Percentiles rank a stretch among this genome's conserved stretches.
phyloP scores from a whole-genome alignment of 2,329 filamentous ascomycete genomes.

The Colletotrichum lindemuthianum region DNA sequence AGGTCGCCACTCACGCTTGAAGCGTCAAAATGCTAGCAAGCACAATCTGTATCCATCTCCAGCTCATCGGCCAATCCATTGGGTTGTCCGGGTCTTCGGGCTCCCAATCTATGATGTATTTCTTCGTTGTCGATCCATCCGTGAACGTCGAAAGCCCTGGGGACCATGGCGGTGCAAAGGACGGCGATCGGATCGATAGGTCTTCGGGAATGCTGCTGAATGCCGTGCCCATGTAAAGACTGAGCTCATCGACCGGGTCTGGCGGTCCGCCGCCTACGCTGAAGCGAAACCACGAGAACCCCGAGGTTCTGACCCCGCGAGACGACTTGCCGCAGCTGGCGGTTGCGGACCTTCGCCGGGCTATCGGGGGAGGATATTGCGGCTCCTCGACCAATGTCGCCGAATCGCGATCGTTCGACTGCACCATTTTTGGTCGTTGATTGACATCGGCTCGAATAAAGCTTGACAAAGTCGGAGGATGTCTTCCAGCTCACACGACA shows the following conservation, averaged over 20 bases:
- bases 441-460: not conserved
- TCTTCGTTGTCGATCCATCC: not conserved
- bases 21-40: conserved; percentile 23
- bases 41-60: conserved; percentile 25
- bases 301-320: conserved; percentile 11
- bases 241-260: conserved; percentile 29
- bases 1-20: conserved; percentile 18
- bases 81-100: conserved; percentile 18
- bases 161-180: not conserved
- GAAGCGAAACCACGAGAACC: conserved; percentile 28
- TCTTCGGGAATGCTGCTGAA: conserved; percentile 30
- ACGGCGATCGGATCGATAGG: conserved; percentile 9
- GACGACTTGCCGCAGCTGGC: not conserved
- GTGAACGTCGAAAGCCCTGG: not conserved
- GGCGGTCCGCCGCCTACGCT: conserved; percentile 16
- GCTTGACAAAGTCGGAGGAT: too few relatives aligned
- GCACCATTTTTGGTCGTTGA: not conserved
- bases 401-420: not conserved
- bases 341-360: not conserved
- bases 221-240: conserved; percentile 27
- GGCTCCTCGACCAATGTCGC: not conserved
- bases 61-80: conserved; percentile 8
- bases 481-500: too few relatives aligned
- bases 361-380: conserved; percentile 13
- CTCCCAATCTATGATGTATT: conserved; percentile 8